phyloP scores from a whole-genome alignment of 352 stramenopile species.

The Achlya hypogyna region DNA sequence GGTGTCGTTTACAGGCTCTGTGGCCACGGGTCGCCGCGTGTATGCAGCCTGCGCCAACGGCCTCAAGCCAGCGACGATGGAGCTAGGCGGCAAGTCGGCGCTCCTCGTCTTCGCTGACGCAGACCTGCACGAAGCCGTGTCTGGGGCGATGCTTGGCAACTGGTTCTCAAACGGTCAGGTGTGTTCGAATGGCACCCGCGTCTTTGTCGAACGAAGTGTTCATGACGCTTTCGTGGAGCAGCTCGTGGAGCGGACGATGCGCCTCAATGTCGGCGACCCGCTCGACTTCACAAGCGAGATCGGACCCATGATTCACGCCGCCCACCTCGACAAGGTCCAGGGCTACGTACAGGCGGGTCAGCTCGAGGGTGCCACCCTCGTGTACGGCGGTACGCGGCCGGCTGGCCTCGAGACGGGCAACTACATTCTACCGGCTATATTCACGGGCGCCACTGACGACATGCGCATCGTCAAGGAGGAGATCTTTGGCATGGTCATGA shows the following conservation, averaged over 20 bases:
- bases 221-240: slow-evolving; percentile 70
- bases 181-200: slow-evolving; percentile 84
- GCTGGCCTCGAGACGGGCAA: slow-evolving; percentile 40
- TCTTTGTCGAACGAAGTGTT: slow-evolving; percentile 82
- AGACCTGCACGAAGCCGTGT: slow-evolving; percentile 71
- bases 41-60: slow-evolving; percentile 55
- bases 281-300: slow-evolving; percentile 72
- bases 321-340: slow-evolving; percentile 71
- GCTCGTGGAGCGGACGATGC: slow-evolving; percentile 70
- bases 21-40: slow-evolving; percentile 56
- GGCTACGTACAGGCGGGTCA: slow-evolving; percentile 49
- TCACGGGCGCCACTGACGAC: slow-evolving; percentile 78
- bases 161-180: slow-evolving; percentile 85
- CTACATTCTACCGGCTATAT: slow-evolving; percentile 87
- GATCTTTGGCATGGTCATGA: slow-evolving; percentile 82
- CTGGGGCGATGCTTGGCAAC: slow-evolving; percentile 75
- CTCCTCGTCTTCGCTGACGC: slow-evolving; percentile 84
- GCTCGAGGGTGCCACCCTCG: slow-evolving; percentile 48
- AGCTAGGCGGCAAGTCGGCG: slow-evolving; percentile 84
- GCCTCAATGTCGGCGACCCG: slow-evolving; percentile 75
- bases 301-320: slow-evolving; percentile 78
- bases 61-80: slow-evolving; percentile 85
- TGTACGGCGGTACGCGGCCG: slow-evolving; percentile 40
- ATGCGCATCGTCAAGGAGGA: slow-evolving; percentile 83
- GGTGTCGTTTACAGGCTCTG: slow-evolving; percentile 83